Evolutionary conservation across 2,329 filamentous ascomycete genomes (phyloP).

Genomic region (Alternaria angustiovoidea): DNA sequence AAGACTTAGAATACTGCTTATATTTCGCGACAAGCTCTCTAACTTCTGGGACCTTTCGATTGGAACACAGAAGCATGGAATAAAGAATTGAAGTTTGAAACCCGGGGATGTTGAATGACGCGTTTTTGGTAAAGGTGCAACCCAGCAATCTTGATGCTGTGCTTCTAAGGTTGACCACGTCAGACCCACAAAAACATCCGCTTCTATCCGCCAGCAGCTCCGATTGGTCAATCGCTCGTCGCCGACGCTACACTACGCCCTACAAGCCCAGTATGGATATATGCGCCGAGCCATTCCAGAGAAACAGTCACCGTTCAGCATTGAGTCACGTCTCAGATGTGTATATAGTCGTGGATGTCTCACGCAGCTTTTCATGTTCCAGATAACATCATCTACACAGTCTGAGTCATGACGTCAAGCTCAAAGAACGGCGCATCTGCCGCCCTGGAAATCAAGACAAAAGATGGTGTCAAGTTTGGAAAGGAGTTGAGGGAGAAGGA

Average conservation of each 20-base stretch:
- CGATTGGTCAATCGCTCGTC: conserved; percentile 12
- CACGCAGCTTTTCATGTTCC: not conserved
- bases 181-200: not conserved
- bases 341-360: not conserved
- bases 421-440: conserved; percentile 2
- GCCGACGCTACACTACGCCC: conserved; percentile 6
- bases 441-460: conserved; percentile 26
- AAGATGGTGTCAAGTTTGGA: conserved; percentile 55
- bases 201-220: not conserved
- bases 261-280: conserved; percentile 1
- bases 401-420: conserved; percentile 25
- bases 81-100: not conserved
- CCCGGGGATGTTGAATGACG: not conserved
- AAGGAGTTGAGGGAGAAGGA: conserved; percentile 64
- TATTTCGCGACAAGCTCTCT: not conserved
- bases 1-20: not conserved
- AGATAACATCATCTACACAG: not conserved
- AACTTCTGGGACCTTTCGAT: not conserved
- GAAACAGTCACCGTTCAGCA: not conserved
- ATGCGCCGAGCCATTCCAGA: not conserved
- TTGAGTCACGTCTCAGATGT: conserved; percentile 7
- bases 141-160: not conserved
- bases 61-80: not conserved
- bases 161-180: not conserved
- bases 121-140: not conserved